Evolutionary conservation across 2,329 filamentous ascomycete species (phyloP).

Genomic region (Fusarium sp.): DNA sequence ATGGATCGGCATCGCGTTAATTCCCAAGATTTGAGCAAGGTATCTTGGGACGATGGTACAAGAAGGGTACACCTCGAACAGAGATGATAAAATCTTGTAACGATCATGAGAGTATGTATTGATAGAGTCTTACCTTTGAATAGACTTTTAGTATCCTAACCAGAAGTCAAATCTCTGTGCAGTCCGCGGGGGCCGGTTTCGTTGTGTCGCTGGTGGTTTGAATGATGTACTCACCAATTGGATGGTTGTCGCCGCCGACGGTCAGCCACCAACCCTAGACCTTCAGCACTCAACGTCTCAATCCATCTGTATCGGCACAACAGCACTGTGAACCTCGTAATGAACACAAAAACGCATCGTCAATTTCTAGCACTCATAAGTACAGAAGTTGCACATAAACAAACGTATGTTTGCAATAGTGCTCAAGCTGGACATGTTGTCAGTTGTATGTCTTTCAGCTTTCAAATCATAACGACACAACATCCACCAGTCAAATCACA

Average conservation of each 20-base stretch:
- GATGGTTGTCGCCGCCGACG: neutral
- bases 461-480: neutral
- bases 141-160: no score
- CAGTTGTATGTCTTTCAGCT: neutral
- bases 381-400: no score
- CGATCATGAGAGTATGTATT: neutral
- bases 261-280: constrained; percentile 14
- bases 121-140: neutral
- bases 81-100: rapidly evolving
- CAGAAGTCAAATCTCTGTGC: neutral
- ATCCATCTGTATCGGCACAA: neutral
- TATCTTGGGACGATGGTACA: neutral
- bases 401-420: no score
- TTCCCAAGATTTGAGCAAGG: neutral
- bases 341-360: neutral
- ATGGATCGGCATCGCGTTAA: rapidly evolving
- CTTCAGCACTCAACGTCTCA: neutral
- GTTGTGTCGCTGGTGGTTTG: neutral
- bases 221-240: neutral
- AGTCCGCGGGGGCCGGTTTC: neutral
- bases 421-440: neutral
- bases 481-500: constrained; percentile 5
- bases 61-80: rapidly evolving
- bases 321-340: no score
- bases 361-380: neutral